These are phyloP conservation scores for Citeromyces siamensis DNA, from an alignment of 1,139 yeast species.

Conservation along the genomic window DNA sequence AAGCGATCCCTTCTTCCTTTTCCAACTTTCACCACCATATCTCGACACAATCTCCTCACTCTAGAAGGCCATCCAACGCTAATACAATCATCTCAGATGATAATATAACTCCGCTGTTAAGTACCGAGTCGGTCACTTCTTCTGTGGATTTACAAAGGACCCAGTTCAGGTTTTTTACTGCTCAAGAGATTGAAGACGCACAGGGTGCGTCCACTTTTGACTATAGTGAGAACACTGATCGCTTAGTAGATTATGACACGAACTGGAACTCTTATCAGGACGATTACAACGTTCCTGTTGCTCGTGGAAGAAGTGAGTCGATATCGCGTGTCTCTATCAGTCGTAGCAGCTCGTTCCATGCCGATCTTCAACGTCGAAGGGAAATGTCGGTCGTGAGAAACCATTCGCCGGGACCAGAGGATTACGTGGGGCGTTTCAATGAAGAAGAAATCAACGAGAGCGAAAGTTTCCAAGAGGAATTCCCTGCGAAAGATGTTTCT, in stretches of 20 bases:
- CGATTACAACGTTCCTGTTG: slow-evolving; percentile 11
- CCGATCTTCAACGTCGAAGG: slow-evolving; percentile 3
- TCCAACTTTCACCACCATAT: slow-evolving; percentile 67
- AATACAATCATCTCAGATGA: not conserved
- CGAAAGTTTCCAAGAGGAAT: slow-evolving; percentile 7
- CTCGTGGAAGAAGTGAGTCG: not conserved
- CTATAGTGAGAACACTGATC: slow-evolving; percentile 29
- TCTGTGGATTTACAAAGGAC: slow-evolving; percentile 21
- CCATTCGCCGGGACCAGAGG: slow-evolving; percentile 6
- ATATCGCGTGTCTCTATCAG: not conserved
- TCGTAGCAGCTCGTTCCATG: slow-evolving; percentile 1
- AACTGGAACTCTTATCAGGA: slow-evolving; percentile 55
- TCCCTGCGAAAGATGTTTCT: not conserved
- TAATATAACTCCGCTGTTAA: not conserved
- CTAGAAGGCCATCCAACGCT: not conserved
- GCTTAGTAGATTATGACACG: slow-evolving; percentile 52
- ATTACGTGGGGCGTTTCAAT: slow-evolving; percentile 7
- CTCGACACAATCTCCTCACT: not conserved
- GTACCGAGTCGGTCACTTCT: slow-evolving; percentile 10
- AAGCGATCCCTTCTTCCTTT: slow-evolving; percentile 81
- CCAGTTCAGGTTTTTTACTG: slow-evolving; percentile 66
- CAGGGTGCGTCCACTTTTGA: slow-evolving; percentile 80
- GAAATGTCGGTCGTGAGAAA: slow-evolving; percentile 5
- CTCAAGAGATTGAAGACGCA: slow-evolving; percentile 75
- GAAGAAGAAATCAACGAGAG: slow-evolving; percentile 12